A percentile compares a stretch with the other conserved stretches of the same genome.
Evolutionary conservation across 257 asterid species (phyloP).

Genomic region (Rhazya stricta): DNA sequence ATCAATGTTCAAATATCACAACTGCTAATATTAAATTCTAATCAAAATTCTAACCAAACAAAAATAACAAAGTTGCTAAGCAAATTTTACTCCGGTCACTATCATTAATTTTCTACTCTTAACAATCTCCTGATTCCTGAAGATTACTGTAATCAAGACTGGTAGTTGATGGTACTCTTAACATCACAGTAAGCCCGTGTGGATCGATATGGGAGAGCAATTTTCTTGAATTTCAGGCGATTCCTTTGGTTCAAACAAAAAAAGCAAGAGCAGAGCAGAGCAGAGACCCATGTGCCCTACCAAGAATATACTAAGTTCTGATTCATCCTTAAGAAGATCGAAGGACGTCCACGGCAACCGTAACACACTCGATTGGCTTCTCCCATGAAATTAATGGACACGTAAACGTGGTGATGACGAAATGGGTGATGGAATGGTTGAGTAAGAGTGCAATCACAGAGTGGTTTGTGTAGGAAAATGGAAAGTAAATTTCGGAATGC

Average conservation of each 20-base stretch:
- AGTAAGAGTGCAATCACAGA: slow-evolving; percentile 68
- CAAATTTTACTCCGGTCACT: too few relatives aligned
- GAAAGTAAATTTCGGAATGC: slow-evolving; percentile 11
- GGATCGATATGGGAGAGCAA: neutral
- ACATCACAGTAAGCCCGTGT: too few relatives aligned
- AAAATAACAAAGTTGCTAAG: too few relatives aligned
- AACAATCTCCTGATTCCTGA: too few relatives aligned
- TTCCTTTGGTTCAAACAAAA: neutral
- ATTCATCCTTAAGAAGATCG: neutral
- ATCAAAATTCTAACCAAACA: too few relatives aligned
- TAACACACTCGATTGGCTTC: slow-evolving; percentile 12
- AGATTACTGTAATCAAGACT: too few relatives aligned
- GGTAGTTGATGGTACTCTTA: too few relatives aligned
- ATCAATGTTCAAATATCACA: too few relatives aligned
- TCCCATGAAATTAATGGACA: slow-evolving; percentile 19
- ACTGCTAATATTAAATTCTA: too few relatives aligned
- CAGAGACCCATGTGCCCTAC: neutral
- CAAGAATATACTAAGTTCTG: neutral
- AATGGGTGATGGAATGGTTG: slow-evolving; percentile 64
- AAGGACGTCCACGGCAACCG: neutral
- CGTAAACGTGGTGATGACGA: slow-evolving; percentile 64
- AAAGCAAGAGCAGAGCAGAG: neutral
- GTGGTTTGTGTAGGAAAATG: slow-evolving; percentile 31
- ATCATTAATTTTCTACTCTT: too few relatives aligned
- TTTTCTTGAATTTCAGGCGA: neutral